Percentiles rank a stretch among this genome's conserved stretches.
phyloP scores from a whole-genome alignment of 495 filamentous ascomycete genomes.

The Penicillium psychrofluorescens region DNA sequence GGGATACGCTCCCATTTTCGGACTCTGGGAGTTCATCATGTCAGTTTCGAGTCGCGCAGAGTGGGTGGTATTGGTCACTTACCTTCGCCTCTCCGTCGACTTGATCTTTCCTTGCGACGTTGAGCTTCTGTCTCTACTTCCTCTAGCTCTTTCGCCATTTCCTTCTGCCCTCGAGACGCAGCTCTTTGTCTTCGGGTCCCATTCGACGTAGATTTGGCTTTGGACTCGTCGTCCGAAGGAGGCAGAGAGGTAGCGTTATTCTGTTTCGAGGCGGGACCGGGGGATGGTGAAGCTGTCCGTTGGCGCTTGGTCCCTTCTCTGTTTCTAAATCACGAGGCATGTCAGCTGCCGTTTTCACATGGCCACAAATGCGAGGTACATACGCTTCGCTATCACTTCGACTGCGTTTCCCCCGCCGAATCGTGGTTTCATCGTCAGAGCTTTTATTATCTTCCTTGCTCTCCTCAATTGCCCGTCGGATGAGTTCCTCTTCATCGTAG shows the following conservation, averaged over 20 bases:
- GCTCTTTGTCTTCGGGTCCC: conserved; percentile 59
- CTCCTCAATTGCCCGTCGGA: conserved; percentile 86
- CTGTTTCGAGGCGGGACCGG: conserved; percentile 47
- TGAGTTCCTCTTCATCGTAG: conserved; percentile 88
- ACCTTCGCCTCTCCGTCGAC: conserved; percentile 72
- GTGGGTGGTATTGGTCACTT: conserved; percentile 15
- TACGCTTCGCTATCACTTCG: conserved; percentile 93
- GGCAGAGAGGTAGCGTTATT: conserved; percentile 39
- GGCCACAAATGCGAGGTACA: conserved; percentile 20
- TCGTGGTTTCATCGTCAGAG: conserved; percentile 39
- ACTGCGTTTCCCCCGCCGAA: conserved; percentile 68
- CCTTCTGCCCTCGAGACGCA: conserved; percentile 62
- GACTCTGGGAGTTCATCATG: conserved; percentile 18
- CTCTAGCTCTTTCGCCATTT: conserved; percentile 51
- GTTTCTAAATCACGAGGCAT: conserved; percentile 24
- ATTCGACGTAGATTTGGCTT: conserved; percentile 36
- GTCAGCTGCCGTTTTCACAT: conserved; percentile 12
- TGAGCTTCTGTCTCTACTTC: conserved; percentile 61
- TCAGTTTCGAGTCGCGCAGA: conserved; percentile 1
- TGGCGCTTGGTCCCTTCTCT: conserved; percentile 58
- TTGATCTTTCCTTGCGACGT: conserved; percentile 67
- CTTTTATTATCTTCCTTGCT: conserved; percentile 67
- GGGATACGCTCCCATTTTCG: conserved; percentile 31
- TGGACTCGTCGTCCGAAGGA: conserved; percentile 66
- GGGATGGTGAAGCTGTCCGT: conserved; percentile 67